These are phyloP conservation scores for Prunus salicina DNA, from an alignment of 306 rosid genomes.

Conservation along the genomic window DNA sequence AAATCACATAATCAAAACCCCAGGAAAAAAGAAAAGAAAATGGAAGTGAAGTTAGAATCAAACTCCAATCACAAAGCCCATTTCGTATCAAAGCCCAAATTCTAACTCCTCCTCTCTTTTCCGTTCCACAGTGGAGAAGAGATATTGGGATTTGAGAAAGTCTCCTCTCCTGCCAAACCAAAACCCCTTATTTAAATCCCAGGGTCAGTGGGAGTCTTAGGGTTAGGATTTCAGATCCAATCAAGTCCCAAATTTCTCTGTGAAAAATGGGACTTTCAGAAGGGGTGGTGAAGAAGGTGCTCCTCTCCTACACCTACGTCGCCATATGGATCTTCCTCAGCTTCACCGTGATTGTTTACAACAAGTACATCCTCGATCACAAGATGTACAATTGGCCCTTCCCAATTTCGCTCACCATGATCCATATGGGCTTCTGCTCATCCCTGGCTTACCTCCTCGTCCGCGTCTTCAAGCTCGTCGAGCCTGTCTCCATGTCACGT, in stretches of 20 bases:
- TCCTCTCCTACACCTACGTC: slow-evolving; percentile 82
- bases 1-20: neutral
- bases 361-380: slow-evolving; percentile 89
- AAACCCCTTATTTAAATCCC: neutral
- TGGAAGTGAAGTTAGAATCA: neutral
- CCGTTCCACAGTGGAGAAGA: no score
- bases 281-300: slow-evolving; percentile 65
- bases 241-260: neutral
- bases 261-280: slow-evolving; percentile 66
- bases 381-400: slow-evolving; percentile 96
- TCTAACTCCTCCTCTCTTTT: neutral
- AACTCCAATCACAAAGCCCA: neutral
- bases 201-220: slow-evolving; percentile 5
- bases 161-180: neutral
- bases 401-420: slow-evolving; percentile 96
- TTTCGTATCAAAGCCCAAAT: neutral
- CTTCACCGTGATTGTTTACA: slow-evolving; percentile 92
- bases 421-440: slow-evolving; percentile 96
- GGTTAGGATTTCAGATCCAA: slow-evolving; percentile 32
- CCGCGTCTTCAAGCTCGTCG: slow-evolving; percentile 81
- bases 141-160: neutral
- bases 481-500: slow-evolving; percentile 79
- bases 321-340: slow-evolving; percentile 92
- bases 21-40: neutral
- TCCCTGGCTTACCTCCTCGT: slow-evolving; percentile 77